Percentiles rank a stretch among this genome's conserved stretches.
These are phyloP conservation scores for Hymenotorrendiella dingleyae DNA, from an alignment of 2,329 filamentous ascomycete genomes.

Conservation along the genomic window DNA sequence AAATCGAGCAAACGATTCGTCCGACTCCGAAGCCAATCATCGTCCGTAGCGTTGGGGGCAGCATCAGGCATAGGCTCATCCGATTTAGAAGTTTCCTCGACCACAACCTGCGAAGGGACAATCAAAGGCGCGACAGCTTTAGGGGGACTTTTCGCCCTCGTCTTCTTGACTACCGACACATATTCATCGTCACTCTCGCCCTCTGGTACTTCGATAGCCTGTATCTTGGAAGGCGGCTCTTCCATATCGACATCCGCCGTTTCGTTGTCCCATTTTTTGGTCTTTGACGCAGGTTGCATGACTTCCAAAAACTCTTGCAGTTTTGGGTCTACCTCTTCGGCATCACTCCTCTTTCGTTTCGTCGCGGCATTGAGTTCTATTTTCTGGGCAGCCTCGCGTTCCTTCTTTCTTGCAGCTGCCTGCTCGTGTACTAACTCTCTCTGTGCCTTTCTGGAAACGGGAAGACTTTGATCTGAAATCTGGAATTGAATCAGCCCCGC, in stretches of 20 bases:
- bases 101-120: background rate
- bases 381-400: conserved; percentile 21
- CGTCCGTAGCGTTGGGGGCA: conserved; percentile 38
- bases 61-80: conserved; percentile 22
- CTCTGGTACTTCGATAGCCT: conserved; percentile 39
- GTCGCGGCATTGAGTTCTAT: conserved; percentile 33
- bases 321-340: conserved; percentile 65
- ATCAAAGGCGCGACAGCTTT: conserved; percentile 4
- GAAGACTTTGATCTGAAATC: conserved; percentile 33
- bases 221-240: conserved; percentile 37
- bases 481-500: conserved; percentile 19
- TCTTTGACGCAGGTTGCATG: conserved; percentile 65
- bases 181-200: conserved; percentile 71
- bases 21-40: conserved; percentile 85
- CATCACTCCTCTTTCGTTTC: conserved; percentile 62
- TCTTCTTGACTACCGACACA: conserved; percentile 54
- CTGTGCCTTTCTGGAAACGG: conserved; percentile 34
- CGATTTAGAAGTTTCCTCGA: conserved; percentile 9
- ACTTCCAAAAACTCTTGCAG: conserved; percentile 80
- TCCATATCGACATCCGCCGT: conserved; percentile 34
- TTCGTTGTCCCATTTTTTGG: conserved; percentile 57
- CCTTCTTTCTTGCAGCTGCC: conserved; percentile 18
- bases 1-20: conserved; percentile 84
- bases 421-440: conserved; percentile 30
- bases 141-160: conserved; percentile 31